These are phyloP conservation scores for Inga laurina DNA, from an alignment of 306 rosid species.

Conservation along the genomic window DNA sequence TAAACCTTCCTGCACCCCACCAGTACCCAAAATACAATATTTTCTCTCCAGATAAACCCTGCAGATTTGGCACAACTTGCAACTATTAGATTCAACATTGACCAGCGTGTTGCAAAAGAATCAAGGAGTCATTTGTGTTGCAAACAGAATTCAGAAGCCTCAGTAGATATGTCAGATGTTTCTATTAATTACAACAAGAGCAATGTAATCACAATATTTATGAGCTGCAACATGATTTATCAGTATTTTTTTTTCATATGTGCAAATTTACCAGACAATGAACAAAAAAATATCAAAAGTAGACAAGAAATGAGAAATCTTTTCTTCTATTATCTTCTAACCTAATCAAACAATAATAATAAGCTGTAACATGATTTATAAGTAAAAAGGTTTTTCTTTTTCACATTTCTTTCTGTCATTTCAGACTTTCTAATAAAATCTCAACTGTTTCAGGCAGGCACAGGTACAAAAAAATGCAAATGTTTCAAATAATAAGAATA, in stretches of 20 bases:
- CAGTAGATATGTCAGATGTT: neutral
- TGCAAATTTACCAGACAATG: neutral
- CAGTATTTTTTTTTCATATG: neutral
- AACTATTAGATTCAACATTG: conserved; percentile 30
- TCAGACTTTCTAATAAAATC: neutral
- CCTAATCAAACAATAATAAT: neutral
- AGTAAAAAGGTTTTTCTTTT: neutral
- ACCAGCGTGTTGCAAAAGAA: conserved; percentile 3
- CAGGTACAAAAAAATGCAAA: neutral
- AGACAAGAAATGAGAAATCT: neutral
- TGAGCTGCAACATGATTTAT: neutral
- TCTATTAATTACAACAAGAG: conserved; percentile 10
- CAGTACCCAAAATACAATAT: conserved; percentile 19
- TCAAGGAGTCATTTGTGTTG: neutral
- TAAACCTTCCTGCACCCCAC: conserved; percentile 26
- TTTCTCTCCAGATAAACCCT: conserved; percentile 35
- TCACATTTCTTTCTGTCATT: neutral
- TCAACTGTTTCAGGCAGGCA: conserved; percentile 11
- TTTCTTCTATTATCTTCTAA: neutral
- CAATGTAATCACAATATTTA: conserved; percentile 6
- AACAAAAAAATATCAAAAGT: neutral
- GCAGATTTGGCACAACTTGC: conserved; percentile 30
- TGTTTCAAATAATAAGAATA: neutral
- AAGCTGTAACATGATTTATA: neutral
- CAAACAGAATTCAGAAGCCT: conserved; percentile 20